Base-by-base conservation (phyloP, 2,329 filamentous ascomycete genomes). In the Sphaerulina musiva region DNA sequence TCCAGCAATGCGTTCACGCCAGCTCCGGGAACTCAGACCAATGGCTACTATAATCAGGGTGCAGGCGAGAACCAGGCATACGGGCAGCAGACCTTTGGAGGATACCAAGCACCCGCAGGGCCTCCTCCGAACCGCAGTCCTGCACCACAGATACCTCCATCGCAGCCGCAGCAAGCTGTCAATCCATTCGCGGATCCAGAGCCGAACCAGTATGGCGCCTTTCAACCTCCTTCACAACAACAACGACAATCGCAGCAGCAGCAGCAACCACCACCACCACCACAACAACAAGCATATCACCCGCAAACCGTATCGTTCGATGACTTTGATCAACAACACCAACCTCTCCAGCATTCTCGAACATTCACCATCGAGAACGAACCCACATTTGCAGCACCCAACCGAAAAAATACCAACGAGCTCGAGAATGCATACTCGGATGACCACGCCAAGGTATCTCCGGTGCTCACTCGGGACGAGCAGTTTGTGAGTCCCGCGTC, bases 121-220 rank as follows among this genome's bases (percentile, higher is more conserved):
- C 65, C 65, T 10, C 64, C 65, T 34, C 55, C 61, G 26, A 46
- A 23, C 29, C 48, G 53, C 46, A 48, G 20, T 9, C 41, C 45
- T 43, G 50, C 53, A 32, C 51, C 49, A 12, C 48, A 55, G 36
- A 49, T 56, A 36, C 40, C 40, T 39, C 41, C 41, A 7, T 12
- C 7, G 23, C 50, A 56, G 14, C 54, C 48, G 17, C 51, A 47
- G 50, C 46, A 59, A 41, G 48, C 53, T 23, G 68, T 69, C 44
- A 64, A 76, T 34, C 74, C 74, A 0, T 76, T 75, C 53, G 70
- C 68, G 3, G 73, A 76, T 58, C 72, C 73, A 43, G 66, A 69
- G 49, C 56, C 59, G 8, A 51, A 46, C 23, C 59, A 58, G 46
- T 59, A 63, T 40, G 58, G 59, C n/a, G 48, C 53, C 12, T 52